Percentiles rank a stretch among this genome's conserved stretches.
phyloP scores from a whole-genome alignment of 129 eudicot genomes.

The Artemisia argyi region DNA sequence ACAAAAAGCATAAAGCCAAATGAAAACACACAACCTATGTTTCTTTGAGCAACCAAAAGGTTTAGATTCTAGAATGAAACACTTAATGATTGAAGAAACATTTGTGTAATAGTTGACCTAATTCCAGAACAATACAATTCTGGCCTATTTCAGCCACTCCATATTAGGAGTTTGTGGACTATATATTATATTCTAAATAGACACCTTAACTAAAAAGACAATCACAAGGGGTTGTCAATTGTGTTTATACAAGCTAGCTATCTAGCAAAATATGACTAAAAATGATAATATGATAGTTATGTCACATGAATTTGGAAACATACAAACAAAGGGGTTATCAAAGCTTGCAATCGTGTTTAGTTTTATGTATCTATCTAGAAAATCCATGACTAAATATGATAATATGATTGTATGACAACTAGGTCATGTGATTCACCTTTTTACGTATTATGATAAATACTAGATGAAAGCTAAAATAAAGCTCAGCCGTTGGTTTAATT shows the following conservation, averaged over 20 bases:
- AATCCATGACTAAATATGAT: no score
- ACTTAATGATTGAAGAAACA: constrained; percentile 19
- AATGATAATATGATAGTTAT: no score
- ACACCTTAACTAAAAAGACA: no score
- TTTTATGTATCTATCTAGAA: no score
- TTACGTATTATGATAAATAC: background rate
- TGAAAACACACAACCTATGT: background rate
- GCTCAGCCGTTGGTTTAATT: background rate
- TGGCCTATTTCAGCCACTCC: constrained; percentile 33
- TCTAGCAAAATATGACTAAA: no score
- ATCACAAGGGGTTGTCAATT: no score
- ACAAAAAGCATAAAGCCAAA: constrained; percentile 10
- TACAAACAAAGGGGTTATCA: no score
- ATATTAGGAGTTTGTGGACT: background rate
- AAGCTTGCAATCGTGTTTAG: no score
- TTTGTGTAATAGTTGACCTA: constrained; percentile 34
- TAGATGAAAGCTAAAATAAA: background rate
- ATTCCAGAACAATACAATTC: constrained; percentile 24
- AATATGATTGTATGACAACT: no score
- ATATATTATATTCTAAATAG: no score
- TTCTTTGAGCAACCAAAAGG: constrained; percentile 9
- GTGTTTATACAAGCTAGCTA: no score
- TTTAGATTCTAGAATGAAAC: background rate
- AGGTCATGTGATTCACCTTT: constrained; percentile 5
- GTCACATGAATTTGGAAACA: no score